Conservation (phyloP, 768 basidiomycete genomes). For the Suillus subaureus region DNA sequence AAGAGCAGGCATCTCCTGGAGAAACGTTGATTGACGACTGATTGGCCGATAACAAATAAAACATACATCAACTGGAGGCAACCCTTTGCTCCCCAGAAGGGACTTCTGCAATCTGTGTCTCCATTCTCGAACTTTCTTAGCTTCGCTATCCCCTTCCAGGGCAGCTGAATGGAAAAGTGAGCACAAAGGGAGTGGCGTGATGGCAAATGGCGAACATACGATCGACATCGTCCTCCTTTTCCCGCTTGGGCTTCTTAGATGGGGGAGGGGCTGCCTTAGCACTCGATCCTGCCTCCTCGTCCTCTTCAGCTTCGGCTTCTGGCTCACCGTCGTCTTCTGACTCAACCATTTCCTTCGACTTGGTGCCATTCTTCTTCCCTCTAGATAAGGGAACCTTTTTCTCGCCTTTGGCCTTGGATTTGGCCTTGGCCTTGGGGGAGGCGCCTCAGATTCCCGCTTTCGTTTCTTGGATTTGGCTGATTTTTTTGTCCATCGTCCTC, state of each 20-base stretch:
- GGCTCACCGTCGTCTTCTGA: slow-evolving; percentile 63
- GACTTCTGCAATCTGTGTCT: slow-evolving; percentile 90
- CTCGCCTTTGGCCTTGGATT: slow-evolving; percentile 49
- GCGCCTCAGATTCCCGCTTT: slow-evolving; percentile 63
- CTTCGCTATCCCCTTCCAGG: slow-evolving; percentile 59
- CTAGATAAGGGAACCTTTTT: slow-evolving; percentile 34
- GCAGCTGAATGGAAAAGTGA: slow-evolving; percentile 35
- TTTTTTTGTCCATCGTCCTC: slow-evolving; percentile 54
- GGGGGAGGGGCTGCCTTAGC: slow-evolving; percentile 63
- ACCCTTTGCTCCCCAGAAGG: slow-evolving; percentile 66
- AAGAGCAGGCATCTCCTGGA: slow-evolving; percentile 75
- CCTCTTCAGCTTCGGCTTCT: slow-evolving; percentile 49
- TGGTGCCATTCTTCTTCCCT: slow-evolving; percentile 57
- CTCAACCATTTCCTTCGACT: slow-evolving; percentile 65
- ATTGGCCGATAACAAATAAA: slow-evolving; percentile 8
- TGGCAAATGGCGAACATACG: slow-evolving; percentile 39
- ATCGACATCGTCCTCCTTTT: slow-evolving; percentile 64
- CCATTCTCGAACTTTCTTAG: slow-evolving; percentile 84
- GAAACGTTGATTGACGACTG: slow-evolving; percentile 13
- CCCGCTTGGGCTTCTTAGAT: slow-evolving; percentile 61
- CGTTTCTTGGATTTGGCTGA: slow-evolving; percentile 53
- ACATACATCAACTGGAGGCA: slow-evolving; percentile 68
- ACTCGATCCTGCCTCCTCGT: slow-evolving; percentile 47
- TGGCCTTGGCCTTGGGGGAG: slow-evolving; percentile 41
- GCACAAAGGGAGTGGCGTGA: background rate